Percentiles rank a stretch among this genome's conserved stretches.
phyloP scores from a whole-genome alignment of 2,329 filamentous ascomycete genomes.

The Trichoderma afroharzianum region DNA sequence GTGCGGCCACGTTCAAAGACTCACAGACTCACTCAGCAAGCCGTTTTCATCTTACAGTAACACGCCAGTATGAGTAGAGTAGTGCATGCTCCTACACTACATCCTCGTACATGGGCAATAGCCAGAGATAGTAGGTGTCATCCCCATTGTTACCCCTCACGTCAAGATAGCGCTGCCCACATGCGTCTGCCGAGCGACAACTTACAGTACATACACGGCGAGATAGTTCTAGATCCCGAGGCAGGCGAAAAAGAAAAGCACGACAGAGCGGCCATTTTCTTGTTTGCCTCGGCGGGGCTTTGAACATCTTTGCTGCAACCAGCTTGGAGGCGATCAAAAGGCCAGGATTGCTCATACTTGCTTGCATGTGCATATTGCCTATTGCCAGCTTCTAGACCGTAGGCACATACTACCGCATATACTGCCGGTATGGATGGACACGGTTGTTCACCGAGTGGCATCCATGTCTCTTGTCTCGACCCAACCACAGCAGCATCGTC shows the following conservation, averaged over 20 bases:
- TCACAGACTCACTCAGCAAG: background rate
- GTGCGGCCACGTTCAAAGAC: background rate
- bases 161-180: background rate
- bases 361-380: background rate
- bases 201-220: background rate
- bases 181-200: background rate
- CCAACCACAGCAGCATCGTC: background rate
- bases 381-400: background rate
- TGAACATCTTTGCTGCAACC: background rate
- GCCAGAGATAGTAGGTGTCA: conserved; percentile 13
- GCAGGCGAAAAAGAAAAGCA: background rate
- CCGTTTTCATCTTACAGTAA: background rate
- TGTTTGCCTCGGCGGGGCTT: background rate
- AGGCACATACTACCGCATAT: background rate
- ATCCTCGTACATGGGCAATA: background rate
- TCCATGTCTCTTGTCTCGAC: background rate
- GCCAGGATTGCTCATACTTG: background rate
- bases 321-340: background rate
- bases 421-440: background rate
- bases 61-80: background rate
- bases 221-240: conserved; percentile 14
- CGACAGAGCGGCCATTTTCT: background rate
- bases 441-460: background rate
- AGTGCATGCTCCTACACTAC: background rate
- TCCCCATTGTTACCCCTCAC: conserved; percentile 14